phyloP scores from a whole-genome alignment of 2,329 filamentous ascomycete species.

The Sporothrix sp. region DNA sequence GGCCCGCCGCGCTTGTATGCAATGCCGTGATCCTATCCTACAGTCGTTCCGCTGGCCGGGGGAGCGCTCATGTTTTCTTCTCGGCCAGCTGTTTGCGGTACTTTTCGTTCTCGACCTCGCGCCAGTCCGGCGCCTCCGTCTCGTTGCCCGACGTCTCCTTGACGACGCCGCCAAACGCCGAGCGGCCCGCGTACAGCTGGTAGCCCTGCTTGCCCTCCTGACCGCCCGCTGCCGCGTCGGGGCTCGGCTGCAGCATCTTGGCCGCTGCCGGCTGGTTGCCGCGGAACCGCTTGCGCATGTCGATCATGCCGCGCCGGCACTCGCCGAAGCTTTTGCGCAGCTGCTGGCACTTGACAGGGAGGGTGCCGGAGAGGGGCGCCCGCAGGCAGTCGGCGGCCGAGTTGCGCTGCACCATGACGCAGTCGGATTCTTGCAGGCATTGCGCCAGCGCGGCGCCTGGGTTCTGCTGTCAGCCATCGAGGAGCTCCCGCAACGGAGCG shows the following conservation, averaged over 20 bases:
- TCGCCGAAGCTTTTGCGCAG: constrained; percentile 87
- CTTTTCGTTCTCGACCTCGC: constrained; percentile 55
- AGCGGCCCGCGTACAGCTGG: constrained; percentile 71
- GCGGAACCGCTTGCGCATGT: constrained; percentile 97
- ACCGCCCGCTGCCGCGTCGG: too few relatives aligned
- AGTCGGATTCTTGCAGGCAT: constrained; percentile 94
- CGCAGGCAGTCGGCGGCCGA: constrained; percentile 80
- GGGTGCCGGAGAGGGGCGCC: constrained; percentile 65
- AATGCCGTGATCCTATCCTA: neutral
- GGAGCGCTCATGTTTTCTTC: constrained; percentile 19
- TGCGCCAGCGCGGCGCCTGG: constrained; percentile 81
- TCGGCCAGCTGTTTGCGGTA: constrained; percentile 33
- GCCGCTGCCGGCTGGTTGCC: constrained; percentile 80
- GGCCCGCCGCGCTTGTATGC: neutral
- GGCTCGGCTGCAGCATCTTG: constrained; percentile 32
- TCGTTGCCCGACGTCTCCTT: constrained; percentile 61
- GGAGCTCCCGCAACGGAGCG: neutral
- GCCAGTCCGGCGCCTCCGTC: constrained; percentile 49
- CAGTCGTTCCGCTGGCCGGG: neutral
- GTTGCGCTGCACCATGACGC: constrained; percentile 86
- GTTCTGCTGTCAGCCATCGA: too few relatives aligned
- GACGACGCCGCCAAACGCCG: constrained; percentile 55
- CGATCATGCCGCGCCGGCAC: constrained; percentile 91
- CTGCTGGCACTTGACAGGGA: constrained; percentile 84
- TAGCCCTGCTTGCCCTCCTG: constrained; percentile 40